A percentile compares a stretch with the other conserved stretches of the same genome.
Evolutionary conservation across 208 protist genomes (phyloP).

Genomic region (Trypanosoma caninum): DNA sequence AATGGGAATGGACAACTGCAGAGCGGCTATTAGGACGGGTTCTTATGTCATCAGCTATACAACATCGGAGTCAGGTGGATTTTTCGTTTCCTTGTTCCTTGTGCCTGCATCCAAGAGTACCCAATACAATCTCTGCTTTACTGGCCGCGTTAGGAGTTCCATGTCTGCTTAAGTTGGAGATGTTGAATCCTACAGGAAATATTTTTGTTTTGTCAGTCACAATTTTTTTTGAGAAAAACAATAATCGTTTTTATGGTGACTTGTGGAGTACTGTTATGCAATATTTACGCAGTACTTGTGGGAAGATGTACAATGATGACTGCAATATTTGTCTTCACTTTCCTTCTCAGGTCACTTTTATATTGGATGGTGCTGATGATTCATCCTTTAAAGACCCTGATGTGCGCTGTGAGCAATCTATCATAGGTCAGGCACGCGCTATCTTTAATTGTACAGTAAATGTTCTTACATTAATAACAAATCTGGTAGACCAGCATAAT

Average conservation of each 20-base stretch:
- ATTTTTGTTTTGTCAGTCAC: constrained; percentile 61
- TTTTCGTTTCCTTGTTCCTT: constrained; percentile 68
- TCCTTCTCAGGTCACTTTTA: constrained; percentile 76
- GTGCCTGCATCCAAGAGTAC: constrained; percentile 66
- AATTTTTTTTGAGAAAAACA: constrained; percentile 26
- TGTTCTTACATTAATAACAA: constrained; percentile 78
- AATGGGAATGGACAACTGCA: constrained; percentile 89
- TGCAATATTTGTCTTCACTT: constrained; percentile 57
- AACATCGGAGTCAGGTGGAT: constrained; percentile 54
- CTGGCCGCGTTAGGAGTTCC: constrained; percentile 30
- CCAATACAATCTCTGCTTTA: constrained; percentile 50
- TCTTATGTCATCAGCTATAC: constrained; percentile 34
- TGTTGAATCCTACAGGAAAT: constrained; percentile 54
- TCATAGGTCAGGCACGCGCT: constrained; percentile 70
- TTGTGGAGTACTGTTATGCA: constrained; percentile 32
- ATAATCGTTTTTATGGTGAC: constrained; percentile 28
- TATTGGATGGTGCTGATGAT: constrained; percentile 67
- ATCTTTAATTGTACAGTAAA: constrained; percentile 89
- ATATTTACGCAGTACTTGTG: constrained; percentile 44
- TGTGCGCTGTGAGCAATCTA: constrained; percentile 23
- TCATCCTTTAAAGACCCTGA: constrained; percentile 12
- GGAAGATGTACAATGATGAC: constrained; percentile 46
- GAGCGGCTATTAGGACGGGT: constrained; percentile 74
- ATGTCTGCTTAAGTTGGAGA: constrained; percentile 52
- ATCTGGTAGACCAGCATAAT: constrained; percentile 89